Conservation (phyloP, 1,284 basidiomycete species). For the Pseudozyma hubeiensis region DNA sequence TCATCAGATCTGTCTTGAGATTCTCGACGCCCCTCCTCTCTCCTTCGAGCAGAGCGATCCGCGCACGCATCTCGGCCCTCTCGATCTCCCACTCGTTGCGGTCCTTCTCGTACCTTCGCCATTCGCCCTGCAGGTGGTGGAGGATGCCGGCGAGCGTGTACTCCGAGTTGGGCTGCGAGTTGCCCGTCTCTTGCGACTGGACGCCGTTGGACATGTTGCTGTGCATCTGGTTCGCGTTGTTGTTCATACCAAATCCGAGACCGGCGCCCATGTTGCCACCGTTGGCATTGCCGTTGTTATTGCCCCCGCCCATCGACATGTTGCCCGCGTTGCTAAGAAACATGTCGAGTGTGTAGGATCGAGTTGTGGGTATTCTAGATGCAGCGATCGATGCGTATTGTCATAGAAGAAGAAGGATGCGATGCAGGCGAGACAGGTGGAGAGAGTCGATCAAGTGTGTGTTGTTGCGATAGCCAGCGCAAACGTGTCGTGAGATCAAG, state of each 20-base stretch:
- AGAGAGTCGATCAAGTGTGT: neutral
- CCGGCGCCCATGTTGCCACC: conserved; percentile 36
- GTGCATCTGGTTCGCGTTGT: conserved; percentile 42
- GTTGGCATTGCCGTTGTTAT: conserved; percentile 35
- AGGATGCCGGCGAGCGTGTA: conserved; percentile 89
- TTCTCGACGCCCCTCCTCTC: conserved; percentile 96
- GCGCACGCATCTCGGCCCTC: conserved; percentile 96
- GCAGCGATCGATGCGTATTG: conserved; percentile 1
- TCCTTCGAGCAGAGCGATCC: conserved; percentile 96
- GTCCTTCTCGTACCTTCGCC: conserved; percentile 90
- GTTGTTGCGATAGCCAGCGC: too few relatives aligned
- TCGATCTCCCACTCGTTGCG: conserved; percentile 99
- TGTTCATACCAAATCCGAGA: conserved; percentile 42
- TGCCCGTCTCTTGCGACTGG: conserved; percentile 44
- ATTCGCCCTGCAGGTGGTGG: conserved; percentile 97
- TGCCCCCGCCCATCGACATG: conserved; percentile 39
- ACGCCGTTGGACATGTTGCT: conserved; percentile 49
- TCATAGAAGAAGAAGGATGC: conserved; percentile 6
- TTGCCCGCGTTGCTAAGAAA: conserved; percentile 47
- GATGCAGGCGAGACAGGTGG: neutral
- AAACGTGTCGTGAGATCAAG: too few relatives aligned
- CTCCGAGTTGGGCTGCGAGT: conserved; percentile 46
- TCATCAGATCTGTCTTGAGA: conserved; percentile 92
- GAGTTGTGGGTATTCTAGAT: neutral
- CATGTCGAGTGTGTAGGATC: conserved; percentile 20